These are phyloP conservation scores for Leccinellum albellum DNA, from an alignment of 768 basidiomycete species.

Conservation along the genomic window DNA sequence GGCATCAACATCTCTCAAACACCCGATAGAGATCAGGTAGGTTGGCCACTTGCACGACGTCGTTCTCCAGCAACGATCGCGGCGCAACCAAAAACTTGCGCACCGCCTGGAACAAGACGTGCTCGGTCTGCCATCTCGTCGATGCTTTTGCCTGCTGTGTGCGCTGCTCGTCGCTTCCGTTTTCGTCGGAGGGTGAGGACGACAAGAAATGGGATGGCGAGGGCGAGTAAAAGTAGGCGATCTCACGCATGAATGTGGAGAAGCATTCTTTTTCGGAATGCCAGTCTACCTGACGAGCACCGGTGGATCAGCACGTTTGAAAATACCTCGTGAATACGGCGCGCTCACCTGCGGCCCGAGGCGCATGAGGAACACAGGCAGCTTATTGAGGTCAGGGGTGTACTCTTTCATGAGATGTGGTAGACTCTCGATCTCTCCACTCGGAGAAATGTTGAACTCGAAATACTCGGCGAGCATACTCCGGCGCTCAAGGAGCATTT, in stretches of 20 bases:
- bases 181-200: conserved; percentile 26
- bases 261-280: conserved; percentile 82
- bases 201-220: conserved; percentile 16
- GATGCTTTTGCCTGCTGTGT: conserved; percentile 40
- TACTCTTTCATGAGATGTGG: conserved; percentile 85
- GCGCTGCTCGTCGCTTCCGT: conserved; percentile 38
- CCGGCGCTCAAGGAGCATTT: conserved; percentile 55
- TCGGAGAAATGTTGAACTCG: conserved; percentile 61
- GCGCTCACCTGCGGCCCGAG: conserved; percentile 78
- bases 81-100: conserved; percentile 70
- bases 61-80: conserved; percentile 60
- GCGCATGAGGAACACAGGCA: conserved; percentile 87
- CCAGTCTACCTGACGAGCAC: conserved; percentile 75
- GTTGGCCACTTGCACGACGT: conserved; percentile 85
- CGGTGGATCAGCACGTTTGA: not conserved
- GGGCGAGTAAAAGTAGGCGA: conserved; percentile 89
- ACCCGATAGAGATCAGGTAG: conserved; percentile 91
- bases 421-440: conserved; percentile 68
- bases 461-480: conserved; percentile 96
- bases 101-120: conserved; percentile 85
- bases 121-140: conserved; percentile 83
- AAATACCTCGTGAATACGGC: not conserved
- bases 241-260: conserved; percentile 76
- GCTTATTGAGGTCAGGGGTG: conserved; percentile 84
- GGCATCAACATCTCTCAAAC: conserved; percentile 83